phyloP scores from a whole-genome alignment of 805 yeast genomes.

The Candida berthetii region DNA sequence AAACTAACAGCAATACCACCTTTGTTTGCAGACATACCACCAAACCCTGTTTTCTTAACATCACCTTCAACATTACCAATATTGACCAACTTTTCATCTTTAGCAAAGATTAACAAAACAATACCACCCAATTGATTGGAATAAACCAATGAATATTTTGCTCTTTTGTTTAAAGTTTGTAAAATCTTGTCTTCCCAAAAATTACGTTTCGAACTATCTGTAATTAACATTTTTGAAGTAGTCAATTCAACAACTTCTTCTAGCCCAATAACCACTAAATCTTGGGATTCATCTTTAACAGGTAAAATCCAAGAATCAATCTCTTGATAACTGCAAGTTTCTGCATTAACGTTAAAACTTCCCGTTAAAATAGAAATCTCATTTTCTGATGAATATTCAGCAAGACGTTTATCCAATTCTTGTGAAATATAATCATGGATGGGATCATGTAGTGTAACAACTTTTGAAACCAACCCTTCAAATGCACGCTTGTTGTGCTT shows the following conservation, averaged over 20 bases:
- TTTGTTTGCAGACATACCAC: conserved; percentile 81
- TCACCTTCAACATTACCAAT: conserved; percentile 63
- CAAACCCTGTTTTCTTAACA: conserved; percentile 86
- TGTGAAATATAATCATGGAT: conserved; percentile 75
- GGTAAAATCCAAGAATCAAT: conserved; percentile 80
- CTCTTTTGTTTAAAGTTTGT: conserved; percentile 35
- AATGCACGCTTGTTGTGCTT: conserved; percentile 21
- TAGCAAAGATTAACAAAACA: conserved; percentile 61
- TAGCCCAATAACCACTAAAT: conserved; percentile 74
- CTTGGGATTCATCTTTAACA: conserved; percentile 39
- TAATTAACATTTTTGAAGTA: conserved; percentile 76
- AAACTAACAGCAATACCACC: conserved; percentile 77
- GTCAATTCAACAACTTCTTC: conserved; percentile 86
- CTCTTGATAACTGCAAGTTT: conserved; percentile 31
- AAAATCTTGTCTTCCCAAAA: conserved; percentile 65
- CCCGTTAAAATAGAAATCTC: conserved; percentile 71
- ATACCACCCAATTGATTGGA: conserved; percentile 86
- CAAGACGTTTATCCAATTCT: conserved; percentile 43
- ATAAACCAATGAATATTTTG: conserved; percentile 52
- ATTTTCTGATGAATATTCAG: conserved; percentile 53
- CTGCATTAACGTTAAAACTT: conserved; percentile 84
- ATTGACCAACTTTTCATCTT: conserved; percentile 41
- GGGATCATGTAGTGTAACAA: conserved; percentile 79
- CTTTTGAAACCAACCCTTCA: conserved; percentile 15
- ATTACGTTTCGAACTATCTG: conserved; percentile 55